Percentiles rank a stretch among this genome's conserved stretches.
These are phyloP conservation scores for Saprolegnia diclina DNA, from an alignment of 352 stramenopile genomes.

Conservation along the genomic window DNA sequence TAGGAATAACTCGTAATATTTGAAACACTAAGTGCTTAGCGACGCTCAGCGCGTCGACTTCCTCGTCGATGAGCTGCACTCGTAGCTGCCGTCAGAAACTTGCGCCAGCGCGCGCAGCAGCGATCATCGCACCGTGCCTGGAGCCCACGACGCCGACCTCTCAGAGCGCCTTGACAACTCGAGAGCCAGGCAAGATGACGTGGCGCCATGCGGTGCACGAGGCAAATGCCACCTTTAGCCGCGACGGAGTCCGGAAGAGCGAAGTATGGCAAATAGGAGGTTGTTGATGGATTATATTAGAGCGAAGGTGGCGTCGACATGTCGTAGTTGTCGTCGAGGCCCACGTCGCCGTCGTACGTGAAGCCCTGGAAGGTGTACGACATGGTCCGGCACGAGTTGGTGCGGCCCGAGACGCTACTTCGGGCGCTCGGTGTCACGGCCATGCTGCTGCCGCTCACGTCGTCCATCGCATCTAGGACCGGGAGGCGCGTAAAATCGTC, in stretches of 20 bases:
- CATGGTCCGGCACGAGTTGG: constrained; percentile 68
- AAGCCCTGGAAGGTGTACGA: constrained; percentile 83
- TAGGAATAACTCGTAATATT: neutral
- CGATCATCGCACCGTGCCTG: too few species aligned
- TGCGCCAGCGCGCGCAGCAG: too few species aligned
- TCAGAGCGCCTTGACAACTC: too few species aligned
- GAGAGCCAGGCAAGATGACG: too few species aligned
- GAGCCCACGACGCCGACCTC: too few species aligned
- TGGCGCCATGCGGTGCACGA: too few species aligned
- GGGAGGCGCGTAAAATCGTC: constrained; percentile 79
- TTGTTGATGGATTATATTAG: neutral
- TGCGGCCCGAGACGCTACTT: constrained; percentile 36
- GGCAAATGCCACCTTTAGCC: neutral
- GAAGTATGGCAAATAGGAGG: neutral
- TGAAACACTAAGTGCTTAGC: neutral
- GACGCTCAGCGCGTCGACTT: too few species aligned
- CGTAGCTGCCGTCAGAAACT: too few species aligned
- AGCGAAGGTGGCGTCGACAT: constrained; percentile 16
- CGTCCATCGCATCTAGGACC: constrained; percentile 31
- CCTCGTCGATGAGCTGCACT: too few species aligned
- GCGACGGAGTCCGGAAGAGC: too few species aligned
- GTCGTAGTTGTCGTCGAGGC: neutral
- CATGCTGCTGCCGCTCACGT: neutral
- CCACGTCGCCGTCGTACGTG: constrained; percentile 59
- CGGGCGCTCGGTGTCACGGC: constrained; percentile 30